A percentile compares a stretch with the other conserved stretches of the same genome.
These are phyloP conservation scores for Orychophragmus violaceus DNA, from an alignment of 345 rosid species.

Conservation along the genomic window DNA sequence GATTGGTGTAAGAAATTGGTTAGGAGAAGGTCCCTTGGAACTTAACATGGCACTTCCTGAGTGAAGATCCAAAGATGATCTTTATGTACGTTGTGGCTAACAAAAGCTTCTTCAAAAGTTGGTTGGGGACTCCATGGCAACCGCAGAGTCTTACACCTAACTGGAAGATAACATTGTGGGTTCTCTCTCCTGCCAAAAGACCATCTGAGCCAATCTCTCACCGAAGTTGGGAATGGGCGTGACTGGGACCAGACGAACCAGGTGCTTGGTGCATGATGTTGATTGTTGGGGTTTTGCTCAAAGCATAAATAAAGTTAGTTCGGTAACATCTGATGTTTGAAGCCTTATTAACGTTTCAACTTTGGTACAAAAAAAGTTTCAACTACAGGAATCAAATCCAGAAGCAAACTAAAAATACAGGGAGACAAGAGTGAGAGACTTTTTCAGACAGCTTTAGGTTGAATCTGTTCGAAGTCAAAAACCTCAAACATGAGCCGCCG, in stretches of 20 bases:
- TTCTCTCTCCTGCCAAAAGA: not conserved
- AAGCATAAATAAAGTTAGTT: no score
- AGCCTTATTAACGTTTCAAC: no score
- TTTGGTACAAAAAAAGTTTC: no score
- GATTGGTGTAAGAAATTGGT: constrained; percentile 71
- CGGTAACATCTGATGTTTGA: no score
- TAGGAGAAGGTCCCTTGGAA: not conserved
- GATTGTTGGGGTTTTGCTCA: no score
- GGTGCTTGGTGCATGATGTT: no score
- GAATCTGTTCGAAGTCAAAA: constrained; percentile 89
- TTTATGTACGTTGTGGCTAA: not conserved
- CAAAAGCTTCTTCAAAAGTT: not conserved
- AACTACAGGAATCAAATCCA: constrained; percentile 1
- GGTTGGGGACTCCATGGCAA: constrained; percentile 1
- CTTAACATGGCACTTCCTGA: not conserved
- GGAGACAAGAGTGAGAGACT: not conserved
- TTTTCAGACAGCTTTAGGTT: constrained; percentile 74
- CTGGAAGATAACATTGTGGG: not conserved
- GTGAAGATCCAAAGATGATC: not conserved
- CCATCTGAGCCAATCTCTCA: not conserved
- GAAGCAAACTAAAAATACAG: not conserved
- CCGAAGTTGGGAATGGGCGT: not conserved
- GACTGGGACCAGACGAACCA: not conserved
- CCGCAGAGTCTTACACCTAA: not conserved
- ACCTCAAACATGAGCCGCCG: constrained; percentile 88